phyloP scores from a whole-genome alignment of 164 flowering plant genomes.

The Berberis thunbergii region DNA sequence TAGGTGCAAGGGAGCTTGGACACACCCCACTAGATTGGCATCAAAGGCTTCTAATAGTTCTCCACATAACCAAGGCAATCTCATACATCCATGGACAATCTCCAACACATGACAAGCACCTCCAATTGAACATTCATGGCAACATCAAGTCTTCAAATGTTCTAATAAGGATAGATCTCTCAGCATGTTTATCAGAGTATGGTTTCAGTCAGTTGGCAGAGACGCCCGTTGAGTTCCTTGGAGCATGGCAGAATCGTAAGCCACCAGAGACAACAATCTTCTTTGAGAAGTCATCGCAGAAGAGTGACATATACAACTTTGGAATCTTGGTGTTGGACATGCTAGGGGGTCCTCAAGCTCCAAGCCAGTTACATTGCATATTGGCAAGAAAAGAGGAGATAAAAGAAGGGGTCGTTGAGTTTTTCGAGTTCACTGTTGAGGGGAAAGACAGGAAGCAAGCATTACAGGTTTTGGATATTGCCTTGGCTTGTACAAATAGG shows the following conservation, averaged over 20 bases:
- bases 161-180: constrained; percentile 31
- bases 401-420: constrained; percentile 12
- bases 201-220: constrained; percentile 40
- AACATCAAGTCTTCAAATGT: constrained; percentile 45
- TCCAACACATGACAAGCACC: constrained; percentile 23
- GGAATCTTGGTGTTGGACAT: constrained; percentile 39
- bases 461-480: constrained; percentile 29
- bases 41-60: constrained; percentile 24
- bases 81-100: constrained; percentile 36
- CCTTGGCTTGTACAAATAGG: constrained; percentile 29
- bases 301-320: constrained; percentile 31
- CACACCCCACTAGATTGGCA: constrained; percentile 48
- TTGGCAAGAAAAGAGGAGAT: constrained; percentile 17
- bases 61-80: constrained; percentile 28
- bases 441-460: constrained; percentile 31
- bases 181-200: constrained; percentile 40
- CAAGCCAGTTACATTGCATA: constrained; percentile 6
- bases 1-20: constrained; percentile 34
- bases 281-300: constrained; percentile 13
- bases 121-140: constrained; percentile 43
- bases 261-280: constrained; percentile 4
- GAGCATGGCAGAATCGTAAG: not conserved
- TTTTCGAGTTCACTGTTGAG: constrained; percentile 29
- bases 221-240: not conserved
- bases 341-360: constrained; percentile 27